Evolutionary conservation across 2,329 filamentous ascomycete species (phyloP).

Genomic region (Drechslera avenae): DNA sequence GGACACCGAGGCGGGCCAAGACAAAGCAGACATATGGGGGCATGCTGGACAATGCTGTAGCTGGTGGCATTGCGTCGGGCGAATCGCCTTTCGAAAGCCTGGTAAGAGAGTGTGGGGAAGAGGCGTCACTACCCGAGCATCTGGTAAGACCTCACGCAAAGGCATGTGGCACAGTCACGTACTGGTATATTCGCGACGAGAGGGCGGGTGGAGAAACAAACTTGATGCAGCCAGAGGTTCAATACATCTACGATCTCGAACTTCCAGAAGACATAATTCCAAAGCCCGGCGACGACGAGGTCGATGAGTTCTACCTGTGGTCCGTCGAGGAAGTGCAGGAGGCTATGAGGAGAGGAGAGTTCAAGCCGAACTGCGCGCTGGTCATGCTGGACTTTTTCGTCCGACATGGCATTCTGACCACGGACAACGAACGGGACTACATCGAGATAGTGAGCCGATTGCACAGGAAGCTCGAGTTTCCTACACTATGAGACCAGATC

Average conservation of each 20-base stretch:
- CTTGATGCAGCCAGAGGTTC: constrained; percentile 85
- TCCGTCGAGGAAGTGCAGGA: constrained; percentile 75
- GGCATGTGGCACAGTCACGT: constrained; percentile 74
- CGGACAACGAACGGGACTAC: constrained; percentile 78
- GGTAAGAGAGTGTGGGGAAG: constrained; percentile 85
- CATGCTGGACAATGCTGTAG: constrained; percentile 96
- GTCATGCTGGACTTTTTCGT: constrained; percentile 89
- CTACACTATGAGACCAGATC: constrained; percentile 44
- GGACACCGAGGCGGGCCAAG: constrained; percentile 78
- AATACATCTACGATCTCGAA: constrained; percentile 90
- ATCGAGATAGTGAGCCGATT: constrained; percentile 75
- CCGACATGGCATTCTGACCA: constrained; percentile 78
- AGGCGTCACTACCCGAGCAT: constrained; percentile 76
- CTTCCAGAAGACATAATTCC: constrained; percentile 71
- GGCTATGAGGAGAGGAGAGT: constrained; percentile 72
- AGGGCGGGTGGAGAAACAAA: constrained; percentile 79
- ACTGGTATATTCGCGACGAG: constrained; percentile 79
- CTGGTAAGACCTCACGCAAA: constrained; percentile 67
- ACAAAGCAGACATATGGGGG: constrained; percentile 85
- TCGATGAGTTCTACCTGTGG: constrained; percentile 81
- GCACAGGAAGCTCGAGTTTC: constrained; percentile 82
- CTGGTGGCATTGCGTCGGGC: constrained; percentile 79
- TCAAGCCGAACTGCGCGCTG: constrained; percentile 91
- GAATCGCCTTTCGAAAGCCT: constrained; percentile 82
- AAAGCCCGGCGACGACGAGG: constrained; percentile 84